Base-by-base conservation (phyloP, 805 yeast genomes). In the Yamadazyma ubonensis region DNA sequence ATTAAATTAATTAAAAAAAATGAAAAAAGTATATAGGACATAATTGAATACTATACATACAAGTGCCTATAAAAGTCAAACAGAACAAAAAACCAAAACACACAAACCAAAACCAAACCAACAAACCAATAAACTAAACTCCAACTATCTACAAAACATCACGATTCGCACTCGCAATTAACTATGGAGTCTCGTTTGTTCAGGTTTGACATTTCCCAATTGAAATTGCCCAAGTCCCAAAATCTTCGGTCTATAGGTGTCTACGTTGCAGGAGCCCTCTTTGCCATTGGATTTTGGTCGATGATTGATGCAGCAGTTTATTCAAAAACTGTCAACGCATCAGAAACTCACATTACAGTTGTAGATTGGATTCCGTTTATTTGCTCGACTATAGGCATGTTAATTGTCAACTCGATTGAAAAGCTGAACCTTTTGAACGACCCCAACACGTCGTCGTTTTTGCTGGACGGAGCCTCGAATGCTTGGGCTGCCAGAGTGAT, bases 301-400 rank as follows among this genome's bases (percentile, higher is more conserved):
- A 78, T 91, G 62, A 63, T 93, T 14, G 98, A 91, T 62, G 87
- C 96, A 0, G 89, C 95, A 2, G 75, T 93, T 25, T 91, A 79
- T 62, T 84, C 95, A 31, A 82, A 79, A 48, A 83, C 88, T 12
- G 83, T 82, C 34, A 91, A 91, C 67, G 96, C 89, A 0, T 83
- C 96, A 0, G 70, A 71, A 31, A 87, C 89, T 5, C 97, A 91
- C 58, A 87, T 93, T 20, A 81, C 91, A 4, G 86, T 91, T 56
- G 83, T 87, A 29, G 99, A 91, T 65, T 91, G 99, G 99, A 79
- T 93, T 37, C 99, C 99, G 3, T 80, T 86, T 48, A 75, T 91
- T 20, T 85, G 96, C 50, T 82, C 95, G 5, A 79, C 95, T 0
- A 60, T 89, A 25, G 99, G 99, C 2, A 90, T 90, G 87, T 67